A percentile compares a stretch with the other conserved stretches of the same genome.
Evolutionary conservation across 805 yeast species (phyloP).

Genomic region (Ogataea minuta): DNA sequence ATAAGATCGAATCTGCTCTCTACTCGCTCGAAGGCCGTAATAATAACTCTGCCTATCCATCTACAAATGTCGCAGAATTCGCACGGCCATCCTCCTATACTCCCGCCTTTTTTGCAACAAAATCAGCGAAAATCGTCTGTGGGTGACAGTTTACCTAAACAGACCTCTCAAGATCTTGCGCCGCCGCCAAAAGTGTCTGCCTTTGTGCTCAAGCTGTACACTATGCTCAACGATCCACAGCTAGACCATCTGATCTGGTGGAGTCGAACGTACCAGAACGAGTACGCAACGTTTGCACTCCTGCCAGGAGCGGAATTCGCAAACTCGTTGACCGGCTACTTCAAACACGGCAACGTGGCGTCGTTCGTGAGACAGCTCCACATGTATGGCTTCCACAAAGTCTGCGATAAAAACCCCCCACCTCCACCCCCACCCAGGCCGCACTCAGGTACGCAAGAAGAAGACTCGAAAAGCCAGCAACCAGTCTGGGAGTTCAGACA

Average conservation of each 20-base stretch:
- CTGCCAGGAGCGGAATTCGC: conserved; percentile 65
- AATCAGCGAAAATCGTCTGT: conserved; percentile 8
- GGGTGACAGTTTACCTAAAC: conserved; percentile 1
- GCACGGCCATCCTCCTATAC: conserved; percentile 5
- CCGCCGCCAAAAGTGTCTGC: conserved; percentile 47
- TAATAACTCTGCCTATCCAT: background rate
- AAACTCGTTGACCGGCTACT: conserved; percentile 62
- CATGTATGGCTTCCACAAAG: conserved; percentile 95
- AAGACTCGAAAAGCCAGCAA: conserved; percentile 17
- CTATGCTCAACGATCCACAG: conserved; percentile 57
- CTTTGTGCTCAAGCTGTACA: conserved; percentile 61
- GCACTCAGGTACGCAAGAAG: background rate
- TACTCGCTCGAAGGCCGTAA: background rate
- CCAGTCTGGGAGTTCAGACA: conserved; percentile 60
- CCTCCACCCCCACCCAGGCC: conserved; percentile 15
- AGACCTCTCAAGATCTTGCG: background rate
- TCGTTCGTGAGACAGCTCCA: conserved; percentile 91
- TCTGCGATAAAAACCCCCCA: conserved; percentile 41
- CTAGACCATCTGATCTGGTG: conserved; percentile 62
- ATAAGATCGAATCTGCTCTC: background rate
- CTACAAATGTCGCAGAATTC: conserved; percentile 6
- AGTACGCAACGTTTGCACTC: conserved; percentile 57
- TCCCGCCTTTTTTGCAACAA: conserved; percentile 4
- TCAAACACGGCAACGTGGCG: conserved; percentile 92
- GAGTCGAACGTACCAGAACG: conserved; percentile 45